These are phyloP conservation scores for Trichoderma parareesei DNA, from an alignment of 495 filamentous ascomycete genomes.

Conservation along the genomic window DNA sequence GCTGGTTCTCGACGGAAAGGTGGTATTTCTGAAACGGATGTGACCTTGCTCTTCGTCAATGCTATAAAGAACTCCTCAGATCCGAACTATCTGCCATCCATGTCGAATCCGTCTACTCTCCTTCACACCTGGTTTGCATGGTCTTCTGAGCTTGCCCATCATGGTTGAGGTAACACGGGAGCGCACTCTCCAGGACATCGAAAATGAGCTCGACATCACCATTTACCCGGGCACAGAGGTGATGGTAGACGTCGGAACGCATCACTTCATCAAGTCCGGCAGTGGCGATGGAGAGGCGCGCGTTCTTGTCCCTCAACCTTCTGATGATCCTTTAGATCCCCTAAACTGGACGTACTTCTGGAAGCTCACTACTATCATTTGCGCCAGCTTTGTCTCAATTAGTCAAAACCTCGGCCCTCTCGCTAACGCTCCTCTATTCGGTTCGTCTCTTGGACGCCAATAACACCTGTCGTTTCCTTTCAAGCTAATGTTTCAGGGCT, in stretches of 20 bases:
- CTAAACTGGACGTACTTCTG: constrained; percentile 43
- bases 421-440: constrained; percentile 48
- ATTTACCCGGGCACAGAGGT: constrained; percentile 57
- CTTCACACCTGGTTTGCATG: background rate
- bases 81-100: too few species aligned
- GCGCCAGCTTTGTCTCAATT: constrained; percentile 38
- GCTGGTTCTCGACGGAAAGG: too few species aligned
- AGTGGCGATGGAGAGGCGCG: constrained; percentile 21
- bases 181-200: constrained; percentile 21
- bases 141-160: background rate
- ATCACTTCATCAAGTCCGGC: constrained; percentile 43
- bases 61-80: too few species aligned
- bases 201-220: constrained; percentile 39
- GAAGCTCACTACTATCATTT: constrained; percentile 40
- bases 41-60: too few species aligned
- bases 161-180: background rate
- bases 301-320: constrained; percentile 49
- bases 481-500: constrained; percentile 12
- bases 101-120: background rate
- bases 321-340: constrained; percentile 43
- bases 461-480: background rate
- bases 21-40: too few species aligned
- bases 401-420: constrained; percentile 49
- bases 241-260: constrained; percentile 50
- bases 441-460: background rate